Percentiles rank a stretch among this genome's conserved stretches.
Conservation (phyloP, 2,329 filamentous ascomycete species). For the Hypoxylon sp. region DNA sequence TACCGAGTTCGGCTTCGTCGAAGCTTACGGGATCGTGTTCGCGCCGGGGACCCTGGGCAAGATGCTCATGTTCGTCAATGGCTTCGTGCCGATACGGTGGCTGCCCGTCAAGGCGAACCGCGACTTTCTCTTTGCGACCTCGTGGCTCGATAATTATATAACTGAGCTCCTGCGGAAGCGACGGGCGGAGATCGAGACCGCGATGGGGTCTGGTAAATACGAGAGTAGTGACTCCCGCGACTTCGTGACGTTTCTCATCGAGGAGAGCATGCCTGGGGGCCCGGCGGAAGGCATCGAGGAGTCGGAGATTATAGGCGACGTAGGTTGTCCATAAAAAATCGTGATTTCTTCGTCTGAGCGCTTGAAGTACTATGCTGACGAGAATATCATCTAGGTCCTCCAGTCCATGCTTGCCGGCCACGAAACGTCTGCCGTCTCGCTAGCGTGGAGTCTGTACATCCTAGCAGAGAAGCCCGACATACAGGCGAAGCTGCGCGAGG, state of each 20-base stretch:
- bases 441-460: slow-evolving; percentile 52
- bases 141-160: slow-evolving; percentile 29
- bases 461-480: slow-evolving; percentile 49
- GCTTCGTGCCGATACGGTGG: slow-evolving; percentile 35
- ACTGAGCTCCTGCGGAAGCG: slow-evolving; percentile 13
- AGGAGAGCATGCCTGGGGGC: slow-evolving; percentile 21
- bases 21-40: slow-evolving; percentile 31
- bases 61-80: slow-evolving; percentile 27
- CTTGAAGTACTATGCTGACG: background rate
- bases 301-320: slow-evolving; percentile 46
- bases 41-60: slow-evolving; percentile 14
- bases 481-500: slow-evolving; percentile 50
- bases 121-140: slow-evolving; percentile 24
- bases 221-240: slow-evolving; percentile 16
- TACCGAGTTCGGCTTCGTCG: slow-evolving; percentile 21
- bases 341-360: background rate
- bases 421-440: slow-evolving; percentile 52
- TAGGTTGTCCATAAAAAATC: slow-evolving; percentile 14
- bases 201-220: slow-evolving; percentile 9
- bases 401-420: slow-evolving; percentile 54
- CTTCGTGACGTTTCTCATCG: slow-evolving; percentile 23
- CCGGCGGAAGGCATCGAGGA: slow-evolving; percentile 41
- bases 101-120: slow-evolving; percentile 31
- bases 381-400: slow-evolving; percentile 44
- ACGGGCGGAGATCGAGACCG: background rate